Evolutionary conservation across 768 basidiomycete genomes (phyloP), one percentile per base, ranked within the genome.

Genomic region (Serendipita indica): DNA sequence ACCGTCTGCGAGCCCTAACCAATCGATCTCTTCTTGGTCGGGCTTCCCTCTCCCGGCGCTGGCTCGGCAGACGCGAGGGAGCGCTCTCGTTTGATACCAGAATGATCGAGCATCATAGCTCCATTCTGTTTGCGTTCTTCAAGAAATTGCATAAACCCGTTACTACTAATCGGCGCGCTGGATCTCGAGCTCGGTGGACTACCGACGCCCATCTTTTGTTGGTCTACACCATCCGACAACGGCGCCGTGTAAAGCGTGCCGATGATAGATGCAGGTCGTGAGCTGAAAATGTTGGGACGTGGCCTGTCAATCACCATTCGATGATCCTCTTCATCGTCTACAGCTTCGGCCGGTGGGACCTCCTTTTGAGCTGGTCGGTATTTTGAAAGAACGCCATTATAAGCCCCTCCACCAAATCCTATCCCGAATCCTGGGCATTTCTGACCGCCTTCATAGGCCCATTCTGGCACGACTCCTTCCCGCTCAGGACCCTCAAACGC

Each of bases 401-500:
- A 54, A 12, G 49, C 49, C 4, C 49, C 49, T 4, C 49, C 49
- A 12, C 49, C 49, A 27, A 54, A 22, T 28, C 49, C 49, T 4
- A 54, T 30, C n/a, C 49, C 49, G 30, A 54, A 54, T n/a, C 49
- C 49, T 54, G 22, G 22, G 49, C 49, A 54, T 10, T 18, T 28
- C n/a, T 18, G 22, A 28, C 49, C 49, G 25, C 49, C 49, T 33
- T 54, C 49, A 18, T 28, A 54, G 20, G 49, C 49, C 49, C 49
- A 54, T 25, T 54, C 49, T 18, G 22, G 22, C 7, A 54, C 30
- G 4, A 28, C 25, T 25, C 49, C 49, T 4, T 54, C 49, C n/a
- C 49, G 20, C 32, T 54, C 32, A 16, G 49, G 49, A 54, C 49
- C 49, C 32, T 54, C 49, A 18, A 54, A 54, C 16, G 49, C 49